Conservation (phyloP, 2,329 filamentous ascomycete genomes). For the Fusarium staphyleae region DNA sequence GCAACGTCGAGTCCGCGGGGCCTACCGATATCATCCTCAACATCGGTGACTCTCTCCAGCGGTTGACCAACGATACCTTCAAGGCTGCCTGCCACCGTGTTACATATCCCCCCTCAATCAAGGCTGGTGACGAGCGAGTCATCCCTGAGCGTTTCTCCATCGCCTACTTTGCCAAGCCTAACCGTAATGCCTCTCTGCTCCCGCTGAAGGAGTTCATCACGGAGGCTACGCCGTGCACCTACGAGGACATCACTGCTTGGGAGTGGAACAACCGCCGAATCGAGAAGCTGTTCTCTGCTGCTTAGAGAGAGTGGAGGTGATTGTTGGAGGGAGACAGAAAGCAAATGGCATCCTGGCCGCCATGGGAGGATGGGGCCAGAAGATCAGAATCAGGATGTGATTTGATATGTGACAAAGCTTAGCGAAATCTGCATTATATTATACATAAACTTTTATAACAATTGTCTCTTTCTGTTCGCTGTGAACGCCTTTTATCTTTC, state of each 20-base stretch:
- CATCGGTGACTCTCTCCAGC: constrained; percentile 50
- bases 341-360: not conserved
- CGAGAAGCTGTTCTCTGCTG: constrained; percentile 31
- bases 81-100: constrained; percentile 48
- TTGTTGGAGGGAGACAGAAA: not conserved
- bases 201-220: constrained; percentile 43
- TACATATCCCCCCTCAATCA: constrained; percentile 37
- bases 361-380: not conserved
- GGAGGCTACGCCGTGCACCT: constrained; percentile 33
- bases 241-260: constrained; percentile 46
- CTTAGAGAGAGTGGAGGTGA: not conserved
- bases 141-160: constrained; percentile 42
- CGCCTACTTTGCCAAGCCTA: constrained; percentile 44
- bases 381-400: not conserved
- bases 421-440: not conserved
- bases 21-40: constrained; percentile 48
- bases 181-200: constrained; percentile 41
- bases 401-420: not conserved
- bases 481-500: too few species aligned
- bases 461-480: too few species aligned
- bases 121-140: constrained; percentile 19
- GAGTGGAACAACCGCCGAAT: constrained; percentile 44
- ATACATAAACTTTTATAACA: too few species aligned
- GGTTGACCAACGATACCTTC: constrained; percentile 48
- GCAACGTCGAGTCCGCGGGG: constrained; percentile 35